Evolutionary conservation across 164 flowering plant species (phyloP).

Genomic region (Nymphaea thermarum): DNA sequence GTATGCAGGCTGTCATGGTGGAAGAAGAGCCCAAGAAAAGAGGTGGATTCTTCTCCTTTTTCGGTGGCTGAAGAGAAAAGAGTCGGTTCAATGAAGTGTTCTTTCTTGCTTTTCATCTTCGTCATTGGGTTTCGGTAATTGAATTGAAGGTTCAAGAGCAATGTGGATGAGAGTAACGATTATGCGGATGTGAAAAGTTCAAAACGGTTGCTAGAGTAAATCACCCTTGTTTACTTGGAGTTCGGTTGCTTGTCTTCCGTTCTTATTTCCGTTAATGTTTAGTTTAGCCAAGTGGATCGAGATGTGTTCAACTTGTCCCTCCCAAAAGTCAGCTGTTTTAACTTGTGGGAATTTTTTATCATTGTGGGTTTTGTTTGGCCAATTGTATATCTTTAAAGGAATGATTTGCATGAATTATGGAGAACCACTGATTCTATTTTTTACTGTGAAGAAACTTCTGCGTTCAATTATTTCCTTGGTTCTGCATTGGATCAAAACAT

Average conservation of each 20-base stretch:
- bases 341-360: too few relatives aligned
- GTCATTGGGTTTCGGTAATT: background rate
- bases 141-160: background rate
- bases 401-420: background rate
- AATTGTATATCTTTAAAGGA: background rate
- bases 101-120: background rate
- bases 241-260: too few relatives aligned
- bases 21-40: slow-evolving; percentile 93
- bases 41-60: slow-evolving; percentile 75
- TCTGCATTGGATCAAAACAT: background rate
- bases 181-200: too few relatives aligned
- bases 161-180: background rate
- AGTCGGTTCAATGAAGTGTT: background rate
- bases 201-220: too few relatives aligned
- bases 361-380: background rate
- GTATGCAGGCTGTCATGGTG: slow-evolving; percentile 90
- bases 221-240: background rate
- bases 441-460: background rate
- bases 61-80: slow-evolving; percentile 39
- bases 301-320: too few relatives aligned
- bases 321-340: too few relatives aligned
- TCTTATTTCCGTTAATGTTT: too few relatives aligned
- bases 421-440: too few relatives aligned
- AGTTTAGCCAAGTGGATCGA: too few relatives aligned
- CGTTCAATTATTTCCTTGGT: background rate